Evolutionary conservation across 805 yeast genomes (phyloP).

Genomic region (Candida maris): DNA sequence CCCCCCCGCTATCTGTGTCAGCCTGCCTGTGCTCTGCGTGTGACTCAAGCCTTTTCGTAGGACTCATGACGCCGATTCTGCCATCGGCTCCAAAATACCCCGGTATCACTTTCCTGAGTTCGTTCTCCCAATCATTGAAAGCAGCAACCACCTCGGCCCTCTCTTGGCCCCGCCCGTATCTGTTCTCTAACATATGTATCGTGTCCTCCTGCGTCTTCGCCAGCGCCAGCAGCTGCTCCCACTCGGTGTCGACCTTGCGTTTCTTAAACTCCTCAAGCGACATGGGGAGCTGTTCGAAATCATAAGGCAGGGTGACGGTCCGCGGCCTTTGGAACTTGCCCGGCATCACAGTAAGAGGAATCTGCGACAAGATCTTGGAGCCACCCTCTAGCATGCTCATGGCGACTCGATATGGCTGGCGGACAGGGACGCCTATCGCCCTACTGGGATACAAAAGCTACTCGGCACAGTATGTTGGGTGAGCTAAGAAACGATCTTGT

Average conservation of each 20-base stretch:
- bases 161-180: constrained; percentile 3
- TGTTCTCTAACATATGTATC: constrained; percentile 2
- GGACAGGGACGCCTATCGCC: too few relatives aligned
- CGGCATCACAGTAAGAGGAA: constrained; percentile 27
- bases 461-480: too few relatives aligned
- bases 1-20: too few relatives aligned
- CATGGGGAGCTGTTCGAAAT: constrained; percentile 14
- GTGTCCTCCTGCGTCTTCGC: constrained; percentile 3
- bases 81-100: constrained; percentile 27
- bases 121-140: constrained; percentile 23
- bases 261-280: constrained; percentile 9
- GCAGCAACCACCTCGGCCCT: constrained; percentile 1
- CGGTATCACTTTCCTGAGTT: constrained; percentile 21
- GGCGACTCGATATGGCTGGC: too few relatives aligned
- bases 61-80: constrained; percentile 22
- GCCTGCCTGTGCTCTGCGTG: neutral
- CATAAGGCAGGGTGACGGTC: constrained; percentile 26
- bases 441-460: too few relatives aligned
- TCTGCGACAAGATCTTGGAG: constrained; percentile 24
- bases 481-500: too few relatives aligned
- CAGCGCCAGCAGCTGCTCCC: constrained; percentile 7
- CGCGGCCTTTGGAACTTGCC: constrained; percentile 22
- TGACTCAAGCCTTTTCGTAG: constrained; percentile 14
- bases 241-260: constrained; percentile 3
- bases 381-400: constrained; percentile 7